Percentiles rank a stretch among this genome's conserved stretches.
Conservation (phyloP, 768 basidiomycete genomes). For the Psilocybe cyanescens region DNA sequence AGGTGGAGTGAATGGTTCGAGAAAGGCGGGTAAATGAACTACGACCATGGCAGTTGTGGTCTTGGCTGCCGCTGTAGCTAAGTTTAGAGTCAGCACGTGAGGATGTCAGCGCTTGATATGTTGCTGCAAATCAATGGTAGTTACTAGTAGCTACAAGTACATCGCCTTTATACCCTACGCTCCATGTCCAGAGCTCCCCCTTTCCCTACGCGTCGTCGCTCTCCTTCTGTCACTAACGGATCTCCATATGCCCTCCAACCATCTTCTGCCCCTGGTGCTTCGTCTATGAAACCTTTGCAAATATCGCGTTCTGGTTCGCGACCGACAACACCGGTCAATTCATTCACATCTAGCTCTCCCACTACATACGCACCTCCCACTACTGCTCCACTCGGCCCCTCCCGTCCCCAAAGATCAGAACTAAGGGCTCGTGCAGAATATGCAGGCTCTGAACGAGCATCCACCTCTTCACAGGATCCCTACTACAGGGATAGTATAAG, state of each 20-base stretch:
- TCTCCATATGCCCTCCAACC: slow-evolving; percentile 39
- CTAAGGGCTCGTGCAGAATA: slow-evolving; percentile 62
- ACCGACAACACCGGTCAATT: slow-evolving; percentile 52
- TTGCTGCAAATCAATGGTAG: too few relatives aligned
- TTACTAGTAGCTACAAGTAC: too few relatives aligned
- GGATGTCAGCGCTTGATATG: too few relatives aligned
- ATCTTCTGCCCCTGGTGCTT: slow-evolving; percentile 37
- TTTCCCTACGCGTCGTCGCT: slow-evolving; percentile 57
- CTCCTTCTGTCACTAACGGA: slow-evolving; percentile 47
- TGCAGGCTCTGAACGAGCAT: slow-evolving; percentile 52
- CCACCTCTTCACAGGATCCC: slow-evolving; percentile 45
- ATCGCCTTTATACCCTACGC: background rate
- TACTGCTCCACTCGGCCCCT: slow-evolving; percentile 53
- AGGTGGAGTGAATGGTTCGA: slow-evolving; percentile 21
- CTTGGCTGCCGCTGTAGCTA: background rate
- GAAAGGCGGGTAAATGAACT: slow-evolving; percentile 34
- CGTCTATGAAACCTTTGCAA: slow-evolving; percentile 58
- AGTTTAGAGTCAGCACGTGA: slow-evolving; percentile 5
- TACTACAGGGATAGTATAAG: slow-evolving; percentile 54
- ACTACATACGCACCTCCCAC: slow-evolving; percentile 36
- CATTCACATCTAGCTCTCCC: slow-evolving; percentile 39
- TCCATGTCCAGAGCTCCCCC: slow-evolving; percentile 64
- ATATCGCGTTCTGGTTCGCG: slow-evolving; percentile 59
- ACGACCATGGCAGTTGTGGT: background rate
- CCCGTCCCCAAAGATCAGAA: slow-evolving; percentile 72